phyloP scores from a whole-genome alignment of 1,284 basidiomycete genomes.

The Phylloboletellus chloephorus region DNA sequence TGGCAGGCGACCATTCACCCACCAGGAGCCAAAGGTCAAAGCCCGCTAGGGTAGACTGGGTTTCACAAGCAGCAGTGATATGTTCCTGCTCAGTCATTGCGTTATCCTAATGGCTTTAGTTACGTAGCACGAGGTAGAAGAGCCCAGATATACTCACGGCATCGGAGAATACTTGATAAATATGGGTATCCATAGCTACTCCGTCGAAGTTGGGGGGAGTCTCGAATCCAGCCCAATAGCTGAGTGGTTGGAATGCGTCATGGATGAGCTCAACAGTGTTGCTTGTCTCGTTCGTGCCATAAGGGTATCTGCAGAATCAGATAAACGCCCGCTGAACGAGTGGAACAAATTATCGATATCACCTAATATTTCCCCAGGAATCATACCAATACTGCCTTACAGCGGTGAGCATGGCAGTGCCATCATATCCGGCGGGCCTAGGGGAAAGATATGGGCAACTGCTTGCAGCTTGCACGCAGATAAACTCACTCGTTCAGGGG shows the following conservation, averaged over 20 bases:
- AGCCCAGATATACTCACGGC: conserved; percentile 35
- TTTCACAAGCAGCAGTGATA: conserved; percentile 58
- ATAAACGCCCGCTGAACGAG: conserved; percentile 1
- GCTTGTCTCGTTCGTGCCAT: conserved; percentile 50
- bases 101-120: conserved; percentile 40
- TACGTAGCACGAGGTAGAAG: background rate
- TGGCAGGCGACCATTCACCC: conserved; percentile 82
- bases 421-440: conserved; percentile 76
- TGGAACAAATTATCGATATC: conserved; percentile 12
- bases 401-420: conserved; percentile 48
- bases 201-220: conserved; percentile 50
- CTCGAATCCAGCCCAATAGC: conserved; percentile 72
- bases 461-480: background rate
- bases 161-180: conserved; percentile 76
- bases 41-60: conserved; percentile 40
- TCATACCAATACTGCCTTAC: conserved; percentile 70
- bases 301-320: conserved; percentile 46
- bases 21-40: conserved; percentile 73
- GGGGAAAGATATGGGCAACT: conserved; percentile 5
- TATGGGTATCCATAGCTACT: conserved; percentile 80
- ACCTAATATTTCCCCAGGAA: conserved; percentile 74
- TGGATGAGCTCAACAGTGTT: conserved; percentile 69
- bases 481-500: conserved; percentile 70
- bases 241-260: conserved; percentile 81
- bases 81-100: conserved; percentile 54